phyloP scores from a whole-genome alignment of 306 rosid species.

The Fragaria iinumae region DNA sequence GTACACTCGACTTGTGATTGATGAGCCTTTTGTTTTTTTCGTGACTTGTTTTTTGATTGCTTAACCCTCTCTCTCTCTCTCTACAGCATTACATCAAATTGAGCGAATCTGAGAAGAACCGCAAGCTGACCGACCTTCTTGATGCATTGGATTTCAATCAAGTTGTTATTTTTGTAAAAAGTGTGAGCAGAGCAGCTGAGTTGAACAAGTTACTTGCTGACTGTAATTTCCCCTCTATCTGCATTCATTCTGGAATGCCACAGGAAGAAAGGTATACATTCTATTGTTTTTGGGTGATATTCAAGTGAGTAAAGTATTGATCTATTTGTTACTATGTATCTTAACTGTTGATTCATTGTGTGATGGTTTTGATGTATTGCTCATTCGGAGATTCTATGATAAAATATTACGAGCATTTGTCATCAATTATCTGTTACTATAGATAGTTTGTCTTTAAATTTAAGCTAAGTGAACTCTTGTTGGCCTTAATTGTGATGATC shows the following conservation, averaged over 20 bases:
- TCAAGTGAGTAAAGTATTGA: background rate
- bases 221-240: slow-evolving; percentile 70
- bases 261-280: slow-evolving; percentile 70
- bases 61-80: background rate
- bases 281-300: background rate
- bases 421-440: background rate
- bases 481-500: background rate
- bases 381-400: background rate
- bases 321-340: background rate
- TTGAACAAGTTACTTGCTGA: slow-evolving; percentile 71
- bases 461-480: background rate
- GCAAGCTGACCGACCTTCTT: slow-evolving; percentile 76
- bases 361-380: background rate
- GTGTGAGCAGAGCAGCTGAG: slow-evolving; percentile 71
- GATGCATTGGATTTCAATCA: slow-evolving; percentile 81
- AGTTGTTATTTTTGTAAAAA: slow-evolving; percentile 73
- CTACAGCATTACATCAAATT: slow-evolving; percentile 66
- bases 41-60: slow-evolving; percentile 11
- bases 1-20: slow-evolving; percentile 17
- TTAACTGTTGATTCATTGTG: background rate
- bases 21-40: slow-evolving; percentile 1
- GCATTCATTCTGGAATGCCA: slow-evolving; percentile 80
- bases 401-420: background rate
- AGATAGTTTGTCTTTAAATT: no score
- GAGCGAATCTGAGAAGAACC: slow-evolving; percentile 66